These are phyloP conservation scores for Lecanicillium sp. DNA, from an alignment of 2,329 filamentous ascomycete species.

Conservation along the genomic window DNA sequence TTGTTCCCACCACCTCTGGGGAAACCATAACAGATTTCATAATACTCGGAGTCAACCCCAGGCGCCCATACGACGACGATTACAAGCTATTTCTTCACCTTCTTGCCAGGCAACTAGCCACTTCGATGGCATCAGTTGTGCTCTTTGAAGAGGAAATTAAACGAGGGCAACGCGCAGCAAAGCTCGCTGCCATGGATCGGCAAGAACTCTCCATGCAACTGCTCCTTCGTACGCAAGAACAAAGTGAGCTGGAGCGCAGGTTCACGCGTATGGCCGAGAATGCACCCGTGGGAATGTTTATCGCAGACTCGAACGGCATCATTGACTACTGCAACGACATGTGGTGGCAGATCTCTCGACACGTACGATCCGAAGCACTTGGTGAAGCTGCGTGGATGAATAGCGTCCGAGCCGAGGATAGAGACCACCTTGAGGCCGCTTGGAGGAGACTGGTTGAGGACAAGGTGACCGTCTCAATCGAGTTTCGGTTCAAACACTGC, in stretches of 20 bases:
- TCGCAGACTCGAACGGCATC: conserved; percentile 61
- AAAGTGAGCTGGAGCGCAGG: conserved; percentile 62
- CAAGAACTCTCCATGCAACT: conserved; percentile 72
- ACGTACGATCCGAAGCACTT: conserved; percentile 49
- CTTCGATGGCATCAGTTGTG: conserved; percentile 73
- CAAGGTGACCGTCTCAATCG: conserved; percentile 57
- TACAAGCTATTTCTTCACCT: conserved; percentile 73
- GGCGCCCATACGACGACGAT: conserved; percentile 72
- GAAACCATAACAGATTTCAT: conserved; percentile 71
- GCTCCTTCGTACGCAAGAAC: conserved; percentile 54
- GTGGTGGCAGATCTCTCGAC: conserved; percentile 64
- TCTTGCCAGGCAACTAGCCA: conserved; percentile 67
- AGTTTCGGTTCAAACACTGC: conserved; percentile 67
- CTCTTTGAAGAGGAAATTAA: conserved; percentile 78
- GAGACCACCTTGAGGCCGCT: conserved; percentile 45
- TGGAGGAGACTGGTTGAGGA: conserved; percentile 57
- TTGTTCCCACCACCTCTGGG: conserved; percentile 64
- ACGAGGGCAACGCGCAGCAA: conserved; percentile 64
- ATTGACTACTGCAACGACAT: conserved; percentile 79
- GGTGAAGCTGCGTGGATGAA: conserved; percentile 61
- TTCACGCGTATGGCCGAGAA: conserved; percentile 83
- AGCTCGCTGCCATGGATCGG: conserved; percentile 66
- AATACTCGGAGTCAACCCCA: conserved; percentile 70
- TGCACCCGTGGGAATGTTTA: conserved; percentile 77
- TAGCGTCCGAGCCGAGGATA: conserved; percentile 61